These are phyloP conservation scores for Plasmodium coatneyi DNA, from an alignment of 169 alveolate species.

Conservation along the genomic window DNA sequence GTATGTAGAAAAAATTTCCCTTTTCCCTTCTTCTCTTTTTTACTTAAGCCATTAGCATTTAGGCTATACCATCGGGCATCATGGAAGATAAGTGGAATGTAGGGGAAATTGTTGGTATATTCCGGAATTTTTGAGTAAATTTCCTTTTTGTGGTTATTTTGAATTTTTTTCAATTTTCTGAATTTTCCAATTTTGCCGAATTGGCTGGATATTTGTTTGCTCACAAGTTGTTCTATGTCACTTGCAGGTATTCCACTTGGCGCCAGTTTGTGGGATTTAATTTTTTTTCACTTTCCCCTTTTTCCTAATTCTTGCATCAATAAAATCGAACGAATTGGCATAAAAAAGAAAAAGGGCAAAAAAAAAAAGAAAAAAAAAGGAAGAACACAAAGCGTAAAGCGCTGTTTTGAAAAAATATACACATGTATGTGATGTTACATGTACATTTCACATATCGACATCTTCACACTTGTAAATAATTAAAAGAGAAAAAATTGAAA, in stretches of 20 bases:
- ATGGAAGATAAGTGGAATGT: neutral
- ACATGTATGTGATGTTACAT: neutral
- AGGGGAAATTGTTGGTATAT: neutral
- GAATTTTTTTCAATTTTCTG: neutral
- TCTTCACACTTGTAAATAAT: neutral
- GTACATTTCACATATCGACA: slow-evolving; percentile 6
- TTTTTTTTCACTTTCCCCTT: neutral
- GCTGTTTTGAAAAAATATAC: neutral
- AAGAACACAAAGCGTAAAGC: neutral
- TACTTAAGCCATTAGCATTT: neutral
- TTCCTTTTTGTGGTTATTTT: neutral
- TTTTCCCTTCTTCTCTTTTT: neutral
- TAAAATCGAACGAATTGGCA: slow-evolving; percentile 4
- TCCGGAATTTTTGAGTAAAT: neutral
- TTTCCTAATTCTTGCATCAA: neutral
- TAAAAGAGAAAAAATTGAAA: neutral
- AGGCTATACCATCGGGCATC: neutral
- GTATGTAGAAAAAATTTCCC: neutral
- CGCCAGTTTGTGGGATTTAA: neutral
- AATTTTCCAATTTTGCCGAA: neutral
- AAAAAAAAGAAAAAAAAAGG: neutral
- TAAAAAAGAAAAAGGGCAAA: neutral
- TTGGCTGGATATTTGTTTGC: neutral
- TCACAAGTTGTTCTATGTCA: neutral
- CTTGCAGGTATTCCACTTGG: neutral